Conservation (phyloP, 306 rosid genomes). For the Rubus idaeus region DNA sequence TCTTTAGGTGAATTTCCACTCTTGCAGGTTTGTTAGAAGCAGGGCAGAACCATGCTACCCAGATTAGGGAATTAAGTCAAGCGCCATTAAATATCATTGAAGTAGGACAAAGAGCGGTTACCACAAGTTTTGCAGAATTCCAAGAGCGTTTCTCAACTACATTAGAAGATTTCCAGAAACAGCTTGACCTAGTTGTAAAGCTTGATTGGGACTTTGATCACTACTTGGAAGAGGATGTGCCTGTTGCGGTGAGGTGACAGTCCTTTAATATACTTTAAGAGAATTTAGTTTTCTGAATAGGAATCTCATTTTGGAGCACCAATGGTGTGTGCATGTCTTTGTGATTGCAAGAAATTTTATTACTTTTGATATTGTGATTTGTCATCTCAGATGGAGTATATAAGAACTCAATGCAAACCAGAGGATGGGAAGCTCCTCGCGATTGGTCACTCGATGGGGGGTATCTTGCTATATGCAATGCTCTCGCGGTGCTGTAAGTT, state of each 20-base stretch:
- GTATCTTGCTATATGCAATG: slow-evolving; percentile 82
- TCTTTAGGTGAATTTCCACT: not conserved
- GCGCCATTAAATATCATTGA: slow-evolving; percentile 41
- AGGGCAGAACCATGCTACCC: slow-evolving; percentile 33
- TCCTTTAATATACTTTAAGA: slow-evolving; percentile 25
- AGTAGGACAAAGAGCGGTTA: slow-evolving; percentile 42
- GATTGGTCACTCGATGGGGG: slow-evolving; percentile 97
- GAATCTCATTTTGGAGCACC: not conserved
- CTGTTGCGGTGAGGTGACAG: slow-evolving; percentile 83
- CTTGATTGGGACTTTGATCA: slow-evolving; percentile 89
- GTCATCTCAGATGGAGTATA: slow-evolving; percentile 68
- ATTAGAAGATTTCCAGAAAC: slow-evolving; percentile 58
- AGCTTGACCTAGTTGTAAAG: slow-evolving; percentile 43
- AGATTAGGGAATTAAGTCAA: slow-evolving; percentile 36
- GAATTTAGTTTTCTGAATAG: not conserved
- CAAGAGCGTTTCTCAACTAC: slow-evolving; percentile 46
- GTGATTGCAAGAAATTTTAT: not conserved
- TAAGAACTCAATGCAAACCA: slow-evolving; percentile 66
- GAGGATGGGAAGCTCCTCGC: slow-evolving; percentile 76
- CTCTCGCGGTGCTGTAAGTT: slow-evolving; percentile 71
- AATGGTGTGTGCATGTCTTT: not conserved
- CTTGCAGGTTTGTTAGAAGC: slow-evolving; percentile 27
- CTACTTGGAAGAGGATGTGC: slow-evolving; percentile 82
- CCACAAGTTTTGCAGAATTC: slow-evolving; percentile 40
- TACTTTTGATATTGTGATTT: slow-evolving; percentile 10